Conservation (phyloP, 352 stramenopile species). For the Blastocystis sp. region DNA sequence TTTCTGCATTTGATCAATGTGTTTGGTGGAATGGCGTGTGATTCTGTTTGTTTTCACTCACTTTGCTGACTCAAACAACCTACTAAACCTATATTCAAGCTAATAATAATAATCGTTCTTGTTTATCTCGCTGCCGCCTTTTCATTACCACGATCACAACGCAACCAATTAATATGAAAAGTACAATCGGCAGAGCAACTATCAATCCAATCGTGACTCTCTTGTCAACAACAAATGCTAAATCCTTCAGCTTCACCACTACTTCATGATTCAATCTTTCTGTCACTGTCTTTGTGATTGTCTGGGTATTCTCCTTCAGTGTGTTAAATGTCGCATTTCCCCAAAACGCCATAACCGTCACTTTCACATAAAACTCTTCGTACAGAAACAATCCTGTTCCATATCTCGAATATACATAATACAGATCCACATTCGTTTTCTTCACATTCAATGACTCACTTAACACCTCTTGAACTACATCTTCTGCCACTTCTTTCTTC, state of each 20-base stretch:
- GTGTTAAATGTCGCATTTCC: background rate
- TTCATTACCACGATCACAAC: background rate
- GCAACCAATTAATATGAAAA: background rate
- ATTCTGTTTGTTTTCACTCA: too few relatives aligned
- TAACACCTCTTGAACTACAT: background rate
- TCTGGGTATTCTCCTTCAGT: background rate
- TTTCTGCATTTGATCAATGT: background rate
- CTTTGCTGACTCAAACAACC: background rate
- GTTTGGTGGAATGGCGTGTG: too few relatives aligned
- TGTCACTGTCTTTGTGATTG: background rate
- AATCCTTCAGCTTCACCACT: background rate
- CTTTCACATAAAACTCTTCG: slow-evolving; percentile 15
- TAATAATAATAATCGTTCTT: background rate
- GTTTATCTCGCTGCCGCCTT: background rate
- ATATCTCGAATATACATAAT: background rate
- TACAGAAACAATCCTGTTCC: background rate
- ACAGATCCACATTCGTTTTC: background rate
- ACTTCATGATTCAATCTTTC: background rate
- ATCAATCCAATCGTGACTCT: background rate
- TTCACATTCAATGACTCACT: background rate
- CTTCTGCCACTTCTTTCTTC: background rate
- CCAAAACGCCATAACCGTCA: background rate
- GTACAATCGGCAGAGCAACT: background rate
- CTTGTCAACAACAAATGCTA: background rate
- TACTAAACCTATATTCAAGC: background rate